Conservation (phyloP, 108 stramenopile genomes). For the Cyclotella atomus region DNA sequence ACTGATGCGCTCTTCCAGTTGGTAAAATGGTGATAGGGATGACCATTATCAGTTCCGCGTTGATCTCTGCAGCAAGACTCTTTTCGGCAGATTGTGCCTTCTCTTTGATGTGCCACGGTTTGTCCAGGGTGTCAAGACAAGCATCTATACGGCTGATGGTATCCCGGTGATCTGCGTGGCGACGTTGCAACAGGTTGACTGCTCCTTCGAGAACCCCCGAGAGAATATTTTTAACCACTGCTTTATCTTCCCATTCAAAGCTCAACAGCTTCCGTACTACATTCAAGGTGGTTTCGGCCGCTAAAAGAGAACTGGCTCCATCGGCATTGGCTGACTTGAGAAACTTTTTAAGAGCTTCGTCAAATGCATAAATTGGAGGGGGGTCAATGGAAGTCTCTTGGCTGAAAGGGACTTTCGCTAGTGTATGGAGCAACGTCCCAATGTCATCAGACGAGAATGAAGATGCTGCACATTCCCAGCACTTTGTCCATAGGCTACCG, state of each 20-base stretch:
- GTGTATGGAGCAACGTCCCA: conserved; percentile 19
- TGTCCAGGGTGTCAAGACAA: conserved; percentile 18
- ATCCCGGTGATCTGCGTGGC: conserved; percentile 24
- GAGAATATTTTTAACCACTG: conserved; percentile 11
- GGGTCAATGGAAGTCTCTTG: not conserved
- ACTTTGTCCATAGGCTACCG: conserved; percentile 16
- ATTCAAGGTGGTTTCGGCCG: conserved; percentile 26
- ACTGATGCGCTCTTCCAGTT: conserved; percentile 19
- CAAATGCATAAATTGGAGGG: conserved; percentile 4
- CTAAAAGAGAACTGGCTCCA: conserved; percentile 14
- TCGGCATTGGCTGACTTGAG: conserved; percentile 15
- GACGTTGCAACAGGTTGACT: conserved; percentile 8
- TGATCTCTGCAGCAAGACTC: not conserved
- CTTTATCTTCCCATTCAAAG: conserved; percentile 35
- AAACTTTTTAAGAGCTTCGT: conserved; percentile 5
- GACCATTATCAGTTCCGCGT: not conserved
- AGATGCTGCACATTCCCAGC: conserved; percentile 20
- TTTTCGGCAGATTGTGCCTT: conserved; percentile 1
- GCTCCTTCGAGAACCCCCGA: conserved; percentile 11
- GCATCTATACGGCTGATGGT: conserved; percentile 21
- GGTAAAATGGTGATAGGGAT: conserved; percentile 23
- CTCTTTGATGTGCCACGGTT: conserved; percentile 33
- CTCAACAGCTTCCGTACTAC: conserved; percentile 11
- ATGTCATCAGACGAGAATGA: conserved; percentile 2
- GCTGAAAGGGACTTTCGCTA: conserved; percentile 25